Evolutionary conservation across 2,329 filamentous ascomycete species (phyloP).

Genomic region (Paecilomyces sp.): DNA sequence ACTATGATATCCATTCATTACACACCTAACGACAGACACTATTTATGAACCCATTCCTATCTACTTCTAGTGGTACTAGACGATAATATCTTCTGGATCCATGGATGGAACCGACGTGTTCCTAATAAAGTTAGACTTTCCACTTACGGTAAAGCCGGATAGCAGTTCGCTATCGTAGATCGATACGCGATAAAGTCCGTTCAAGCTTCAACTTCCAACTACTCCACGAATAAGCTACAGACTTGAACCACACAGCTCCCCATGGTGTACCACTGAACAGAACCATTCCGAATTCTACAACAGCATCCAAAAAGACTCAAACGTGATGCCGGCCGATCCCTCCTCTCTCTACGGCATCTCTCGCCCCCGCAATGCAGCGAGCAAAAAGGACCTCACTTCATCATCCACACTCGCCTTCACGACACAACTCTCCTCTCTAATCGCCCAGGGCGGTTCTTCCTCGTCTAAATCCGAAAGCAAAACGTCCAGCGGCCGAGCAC

Average conservation of each 20-base stretch:
- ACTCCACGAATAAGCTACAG: background rate
- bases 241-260: background rate
- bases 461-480: constrained; percentile 30
- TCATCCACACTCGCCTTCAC: constrained; percentile 76
- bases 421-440: constrained; percentile 77
- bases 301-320: background rate
- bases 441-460: constrained; percentile 48
- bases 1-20: too few species aligned
- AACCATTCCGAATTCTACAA: too few species aligned
- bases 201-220: background rate
- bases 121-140: background rate
- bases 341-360: constrained; percentile 66
- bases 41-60: too few species aligned
- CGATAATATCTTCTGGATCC: too few species aligned
- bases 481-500: constrained; percentile 31
- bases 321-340: constrained; percentile 35
- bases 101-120: background rate
- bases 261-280: background rate
- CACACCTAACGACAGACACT: too few species aligned
- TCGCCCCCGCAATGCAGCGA: constrained; percentile 54
- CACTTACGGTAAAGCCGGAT: background rate
- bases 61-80: too few species aligned
- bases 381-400: constrained; percentile 58
- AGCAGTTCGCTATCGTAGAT: background rate
- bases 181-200: background rate